Evolutionary conservation across 2,329 filamentous ascomycete genomes (phyloP), one percentile per base, ranked within the genome.

Genomic region (Neodidymelliopsis sp.): DNA sequence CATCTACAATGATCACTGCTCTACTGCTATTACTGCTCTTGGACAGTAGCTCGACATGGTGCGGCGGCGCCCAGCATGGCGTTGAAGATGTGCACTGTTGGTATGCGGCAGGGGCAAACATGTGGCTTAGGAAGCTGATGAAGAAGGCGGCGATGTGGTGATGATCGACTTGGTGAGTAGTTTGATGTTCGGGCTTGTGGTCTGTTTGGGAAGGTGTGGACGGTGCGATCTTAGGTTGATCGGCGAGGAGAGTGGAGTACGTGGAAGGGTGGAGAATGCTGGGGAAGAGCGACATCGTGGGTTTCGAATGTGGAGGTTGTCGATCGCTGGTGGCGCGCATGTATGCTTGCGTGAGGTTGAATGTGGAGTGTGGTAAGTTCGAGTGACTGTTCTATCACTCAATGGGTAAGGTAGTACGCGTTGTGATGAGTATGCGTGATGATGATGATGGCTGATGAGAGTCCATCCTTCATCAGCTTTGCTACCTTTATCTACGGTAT

Each of bases 21-120:
- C 15, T 35, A 7, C 28, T 38, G 15, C 8, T 27, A 7, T 30
- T 38, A 19, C 8, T 27, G 10, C 5, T 24, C 3, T 20, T 37
- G 6, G 12, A 49, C 1, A 9, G 23, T 4, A n/a, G 34, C 2
- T 53, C 49, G 20, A 13, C 12, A 18, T 54, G 29, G 2, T 39
- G 48, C 41, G 40, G 15, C 1, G 10, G 24, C 27, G 38, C 13
- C 37, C 39, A 45, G 22, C 35, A 53, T 6, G 50, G 36, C 15
- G 27, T 35, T 4, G 53, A 49, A 2, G 41, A 49, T 34, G 56
- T 57, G 15, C 57, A 58, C 25, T 54, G 48, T 9, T 47, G 43
- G 28, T 54, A 52, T 12, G 53, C 50, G 4, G 35, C 22, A 4
- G 59, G 59, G 2, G 57, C 54, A 30, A 64, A 57, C 22, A 61